Evolutionary conservation across 2,329 filamentous ascomycete species (phyloP).

Genomic region (Phyllosticta paracitricarpa): DNA sequence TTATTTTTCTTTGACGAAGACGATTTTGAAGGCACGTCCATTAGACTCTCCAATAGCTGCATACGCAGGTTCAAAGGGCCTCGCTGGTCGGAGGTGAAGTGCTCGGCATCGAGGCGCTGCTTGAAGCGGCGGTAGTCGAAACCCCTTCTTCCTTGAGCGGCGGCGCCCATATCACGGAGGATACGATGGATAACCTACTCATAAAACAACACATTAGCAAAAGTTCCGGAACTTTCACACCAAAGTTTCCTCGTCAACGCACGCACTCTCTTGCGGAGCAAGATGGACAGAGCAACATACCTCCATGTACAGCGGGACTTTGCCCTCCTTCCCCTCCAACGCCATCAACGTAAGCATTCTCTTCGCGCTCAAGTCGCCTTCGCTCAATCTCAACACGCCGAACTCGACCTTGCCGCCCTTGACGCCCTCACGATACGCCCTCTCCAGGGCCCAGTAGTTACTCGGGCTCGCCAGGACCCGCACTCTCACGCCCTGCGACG

Average conservation of each 20-base stretch:
- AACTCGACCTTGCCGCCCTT: slow-evolving; percentile 13
- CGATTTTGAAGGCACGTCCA: slow-evolving; percentile 22
- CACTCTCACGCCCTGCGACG: slow-evolving; percentile 38
- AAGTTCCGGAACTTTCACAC: not conserved
- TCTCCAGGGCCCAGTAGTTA: slow-evolving; percentile 34
- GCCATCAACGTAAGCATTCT: slow-evolving; percentile 49
- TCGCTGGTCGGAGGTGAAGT: slow-evolving; percentile 41
- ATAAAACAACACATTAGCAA: not conserved
- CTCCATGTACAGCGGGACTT: slow-evolving; percentile 47
- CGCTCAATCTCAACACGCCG: slow-evolving; percentile 39
- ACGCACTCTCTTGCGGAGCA: not conserved
- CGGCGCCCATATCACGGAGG: slow-evolving; percentile 45
- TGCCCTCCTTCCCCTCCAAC: slow-evolving; percentile 27
- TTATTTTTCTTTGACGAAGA: slow-evolving; percentile 8
- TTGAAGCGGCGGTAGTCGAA: slow-evolving; percentile 47
- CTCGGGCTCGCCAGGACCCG: slow-evolving; percentile 43
- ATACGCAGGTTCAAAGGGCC: slow-evolving; percentile 50
- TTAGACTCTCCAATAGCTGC: slow-evolving; percentile 54
- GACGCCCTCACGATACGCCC: slow-evolving; percentile 28
- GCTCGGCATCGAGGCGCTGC: slow-evolving; percentile 22
- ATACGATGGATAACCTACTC: slow-evolving; percentile 41
- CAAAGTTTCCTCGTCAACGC: not conserved
- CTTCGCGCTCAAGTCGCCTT: slow-evolving; percentile 41
- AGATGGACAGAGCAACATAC: slow-evolving; percentile 13
- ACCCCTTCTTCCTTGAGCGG: slow-evolving; percentile 28